phyloP scores from a whole-genome alignment of 768 basidiomycete genomes.

The Suillus americanus region DNA sequence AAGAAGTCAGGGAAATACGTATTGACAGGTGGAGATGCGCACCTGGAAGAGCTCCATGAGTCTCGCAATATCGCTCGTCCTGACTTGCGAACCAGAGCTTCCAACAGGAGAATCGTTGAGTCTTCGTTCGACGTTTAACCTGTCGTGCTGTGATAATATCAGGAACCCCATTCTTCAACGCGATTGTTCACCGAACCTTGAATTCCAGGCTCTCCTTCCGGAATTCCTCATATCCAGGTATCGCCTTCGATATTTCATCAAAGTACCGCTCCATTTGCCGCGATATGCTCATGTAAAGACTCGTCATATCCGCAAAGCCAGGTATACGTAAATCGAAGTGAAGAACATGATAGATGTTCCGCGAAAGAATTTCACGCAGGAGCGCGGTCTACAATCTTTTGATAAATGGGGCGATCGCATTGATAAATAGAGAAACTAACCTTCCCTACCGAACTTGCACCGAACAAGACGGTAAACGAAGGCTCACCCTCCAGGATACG shows the following conservation, averaged over 20 bases:
- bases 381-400: constrained; percentile 59
- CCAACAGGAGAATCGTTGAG: constrained; percentile 43
- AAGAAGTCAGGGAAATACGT: background rate
- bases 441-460: constrained; percentile 82
- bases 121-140: constrained; percentile 69
- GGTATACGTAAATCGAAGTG: constrained; percentile 84
- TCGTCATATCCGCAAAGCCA: constrained; percentile 78
- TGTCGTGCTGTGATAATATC: constrained; percentile 58
- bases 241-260: constrained; percentile 54
- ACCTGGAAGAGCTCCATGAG: constrained; percentile 87
- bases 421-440: constrained; percentile 30
- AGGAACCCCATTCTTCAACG: constrained; percentile 4
- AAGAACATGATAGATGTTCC: constrained; percentile 70
- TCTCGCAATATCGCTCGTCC: constrained; percentile 77
- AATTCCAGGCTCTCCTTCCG: constrained; percentile 76
- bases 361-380: constrained; percentile 72
- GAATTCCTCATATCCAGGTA: constrained; percentile 69
- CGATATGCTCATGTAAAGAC: constrained; percentile 74
- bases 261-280: constrained; percentile 84
- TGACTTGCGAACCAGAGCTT: constrained; percentile 50
- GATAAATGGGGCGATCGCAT: background rate
- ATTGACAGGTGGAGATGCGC: constrained; percentile 1
- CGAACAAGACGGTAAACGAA: constrained; percentile 78
- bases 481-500: constrained; percentile 66
- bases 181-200: constrained; percentile 49